Evolutionary conservation across 768 basidiomycete genomes (phyloP), one percentile per base, ranked within the genome.

Genomic region (Phlebiopsis gigantea): DNA sequence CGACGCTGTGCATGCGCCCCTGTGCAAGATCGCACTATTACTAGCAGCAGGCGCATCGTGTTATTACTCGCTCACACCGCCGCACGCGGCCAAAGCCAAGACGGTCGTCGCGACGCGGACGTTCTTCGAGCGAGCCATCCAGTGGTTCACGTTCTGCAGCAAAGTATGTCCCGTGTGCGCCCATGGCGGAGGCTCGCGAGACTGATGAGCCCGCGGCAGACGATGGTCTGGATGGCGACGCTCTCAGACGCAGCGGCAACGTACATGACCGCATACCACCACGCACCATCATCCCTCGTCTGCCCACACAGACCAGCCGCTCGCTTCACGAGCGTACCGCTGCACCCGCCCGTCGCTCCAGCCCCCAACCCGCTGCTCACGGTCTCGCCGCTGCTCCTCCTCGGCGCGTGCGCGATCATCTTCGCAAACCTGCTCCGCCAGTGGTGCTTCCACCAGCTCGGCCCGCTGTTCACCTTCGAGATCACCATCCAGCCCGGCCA

Each of bases 381-480:
- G 3, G 45, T 56, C 12, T 60, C 59, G 24, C 57, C 61, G 4
- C 1, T 73, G 46, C 69, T 76, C 55, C 12, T 72, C 4, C 5
- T 66, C 12, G 72, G 76, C 8, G 56, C 66, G 10, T 14, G 65
- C 28, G 8, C 72, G 15, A 62, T 64, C 3, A 21, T 67, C 5
- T 49, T 61, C 34, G 8, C 72, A 15, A 62, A 64, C 3, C 21
- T 67, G 4, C 47, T 61, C 34, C 75, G 79, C 17, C 42, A 72
- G 7, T 61, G 61, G 55, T 77, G 72, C 57, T 77, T 71, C 62
- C 70, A 63, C n/a, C 60, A 65, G 19, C 65, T 78, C 24, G 71
- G 72, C n/a, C 34, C 61, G 5, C 59, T 71, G 25, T 75, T 74
- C 62, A 78, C 74, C 15, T 78, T 77, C 51, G 69, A 75, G 43